phyloP scores from a whole-genome alignment of 106 monocot species.

The Cymbidium sinense region DNA sequence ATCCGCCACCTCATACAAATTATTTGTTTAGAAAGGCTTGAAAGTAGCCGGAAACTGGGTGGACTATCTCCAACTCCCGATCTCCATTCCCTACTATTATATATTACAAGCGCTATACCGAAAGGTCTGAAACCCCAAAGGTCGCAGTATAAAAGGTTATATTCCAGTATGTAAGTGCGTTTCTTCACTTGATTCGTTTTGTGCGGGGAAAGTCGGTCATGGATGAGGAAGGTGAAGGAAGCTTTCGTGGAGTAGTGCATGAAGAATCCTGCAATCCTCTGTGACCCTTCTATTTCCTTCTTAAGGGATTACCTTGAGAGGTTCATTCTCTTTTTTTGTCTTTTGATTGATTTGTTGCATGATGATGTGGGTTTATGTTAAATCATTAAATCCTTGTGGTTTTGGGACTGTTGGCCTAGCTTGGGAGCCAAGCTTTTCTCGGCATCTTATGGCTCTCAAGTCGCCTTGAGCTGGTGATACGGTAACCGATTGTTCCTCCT shows the following conservation, averaged over 20 bases:
- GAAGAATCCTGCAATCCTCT: slow-evolving; percentile 58
- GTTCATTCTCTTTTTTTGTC: slow-evolving; percentile 14
- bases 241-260: slow-evolving; percentile 77
- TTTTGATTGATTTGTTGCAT: background rate
- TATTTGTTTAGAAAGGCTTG: too few species aligned
- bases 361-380: background rate
- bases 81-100: too few species aligned
- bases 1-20: too few species aligned
- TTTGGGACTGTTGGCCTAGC: slow-evolving; percentile 23
- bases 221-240: slow-evolving; percentile 66
- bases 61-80: too few species aligned
- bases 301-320: slow-evolving; percentile 86
- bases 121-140: too few species aligned
- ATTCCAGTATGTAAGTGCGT: too few species aligned
- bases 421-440: slow-evolving; percentile 77
- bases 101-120: too few species aligned
- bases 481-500: slow-evolving; percentile 16
- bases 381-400: background rate
- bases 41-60: too few species aligned
- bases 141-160: too few species aligned
- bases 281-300: slow-evolving; percentile 77
- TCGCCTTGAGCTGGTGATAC: slow-evolving; percentile 21
- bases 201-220: too few species aligned
- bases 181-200: too few species aligned
- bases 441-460: slow-evolving; percentile 27